Evolutionary conservation across 2,329 filamentous ascomycete species (phyloP).

Genomic region (Ophiosphaerella herpotricha): DNA sequence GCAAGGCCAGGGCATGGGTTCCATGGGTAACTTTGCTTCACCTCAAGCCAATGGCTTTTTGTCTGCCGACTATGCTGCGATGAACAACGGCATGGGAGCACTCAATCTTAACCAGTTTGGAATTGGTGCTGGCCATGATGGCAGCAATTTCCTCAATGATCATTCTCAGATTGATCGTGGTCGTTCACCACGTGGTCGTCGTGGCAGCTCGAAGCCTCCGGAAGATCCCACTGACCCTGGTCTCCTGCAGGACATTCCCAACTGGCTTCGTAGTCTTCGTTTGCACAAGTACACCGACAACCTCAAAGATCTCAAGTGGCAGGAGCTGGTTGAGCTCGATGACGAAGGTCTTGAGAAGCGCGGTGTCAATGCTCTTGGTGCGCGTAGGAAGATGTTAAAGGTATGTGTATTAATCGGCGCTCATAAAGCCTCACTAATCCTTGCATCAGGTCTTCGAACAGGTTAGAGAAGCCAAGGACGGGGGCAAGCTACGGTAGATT

Average conservation of each 20-base stretch:
- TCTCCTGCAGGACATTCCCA: constrained; percentile 91
- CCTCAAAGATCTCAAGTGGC: constrained; percentile 96
- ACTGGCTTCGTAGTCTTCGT: constrained; percentile 91
- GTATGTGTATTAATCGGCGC: constrained; percentile 51
- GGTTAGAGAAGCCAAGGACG: constrained; percentile 69
- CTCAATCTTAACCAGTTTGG: constrained; percentile 76
- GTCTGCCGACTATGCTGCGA: constrained; percentile 78
- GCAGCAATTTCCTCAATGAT: constrained; percentile 88
- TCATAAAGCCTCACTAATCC: constrained; percentile 34
- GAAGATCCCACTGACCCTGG: constrained; percentile 94
- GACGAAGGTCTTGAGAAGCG: constrained; percentile 91
- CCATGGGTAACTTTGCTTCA: constrained; percentile 73
- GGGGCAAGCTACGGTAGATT: constrained; percentile 46
- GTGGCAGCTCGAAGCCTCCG: constrained; percentile 94
- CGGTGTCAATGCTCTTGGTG: constrained; percentile 92
- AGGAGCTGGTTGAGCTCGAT: constrained; percentile 86
- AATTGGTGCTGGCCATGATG: constrained; percentile 50
- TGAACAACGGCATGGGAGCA: constrained; percentile 72
- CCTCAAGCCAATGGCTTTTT: constrained; percentile 95
- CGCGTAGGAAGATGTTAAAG: constrained; percentile 97
- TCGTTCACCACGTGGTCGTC: constrained; percentile 85
- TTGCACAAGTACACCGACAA: constrained; percentile 99
- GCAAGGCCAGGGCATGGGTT: constrained; percentile 64
- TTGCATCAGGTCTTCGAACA: constrained; percentile 84
- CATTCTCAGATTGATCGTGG: constrained; percentile 76